Conservation (phyloP, 164 flowering plant genomes). For the Dillenia suffruticosa region DNA sequence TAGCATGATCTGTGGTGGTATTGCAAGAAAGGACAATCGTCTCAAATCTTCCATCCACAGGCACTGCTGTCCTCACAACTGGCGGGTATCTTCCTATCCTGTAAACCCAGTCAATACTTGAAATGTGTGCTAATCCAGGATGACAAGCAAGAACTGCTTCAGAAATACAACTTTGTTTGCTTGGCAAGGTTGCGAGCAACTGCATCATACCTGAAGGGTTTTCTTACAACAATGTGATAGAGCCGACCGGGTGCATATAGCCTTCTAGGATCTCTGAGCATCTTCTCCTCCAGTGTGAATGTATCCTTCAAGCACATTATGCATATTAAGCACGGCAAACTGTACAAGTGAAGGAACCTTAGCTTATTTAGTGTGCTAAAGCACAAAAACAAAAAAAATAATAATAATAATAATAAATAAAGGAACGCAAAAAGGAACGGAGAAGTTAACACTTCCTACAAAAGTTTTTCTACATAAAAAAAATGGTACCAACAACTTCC, state of each 20-base stretch:
- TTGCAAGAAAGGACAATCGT: conserved; percentile 69
- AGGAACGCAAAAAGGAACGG: not conserved
- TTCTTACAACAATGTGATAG: conserved; percentile 94
- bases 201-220: conserved; percentile 67
- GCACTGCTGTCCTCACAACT: conserved; percentile 68
- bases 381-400: not conserved
- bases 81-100: conserved; percentile 64
- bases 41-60: conserved; percentile 79
- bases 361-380: not conserved
- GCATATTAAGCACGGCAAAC: conserved; percentile 95
- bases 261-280: conserved; percentile 91
- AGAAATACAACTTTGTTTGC: no score
- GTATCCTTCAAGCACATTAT: conserved; percentile 88
- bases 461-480: not conserved
- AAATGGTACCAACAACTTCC: not conserved
- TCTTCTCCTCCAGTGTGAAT: conserved; percentile 73
- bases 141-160: no score
- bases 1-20: conserved; percentile 61
- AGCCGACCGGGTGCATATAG: conserved; percentile 97
- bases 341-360: conserved; percentile 26
- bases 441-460: not conserved
- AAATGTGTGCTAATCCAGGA: no score
- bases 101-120: conserved; percentile 12
- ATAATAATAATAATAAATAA: not conserved
- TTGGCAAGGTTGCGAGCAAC: not conserved